Base-by-base conservation (phyloP, 1,139 yeast genomes). In the Taphrina deformans region DNA sequence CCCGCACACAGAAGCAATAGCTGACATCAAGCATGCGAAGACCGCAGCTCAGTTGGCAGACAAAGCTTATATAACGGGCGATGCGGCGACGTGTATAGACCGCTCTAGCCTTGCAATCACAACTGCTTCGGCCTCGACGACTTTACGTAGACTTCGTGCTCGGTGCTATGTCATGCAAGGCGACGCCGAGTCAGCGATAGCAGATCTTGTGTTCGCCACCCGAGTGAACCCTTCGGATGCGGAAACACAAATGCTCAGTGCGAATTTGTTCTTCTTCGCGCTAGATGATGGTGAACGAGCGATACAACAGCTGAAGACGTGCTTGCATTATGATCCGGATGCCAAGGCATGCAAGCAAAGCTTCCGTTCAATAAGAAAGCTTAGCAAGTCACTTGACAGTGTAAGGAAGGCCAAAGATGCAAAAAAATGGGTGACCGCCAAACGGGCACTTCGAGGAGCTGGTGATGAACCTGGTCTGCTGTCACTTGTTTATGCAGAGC, bases 241-340 rank as follows among this genome's bases (percentile, higher is more conserved):
- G 18, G 70, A 65, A 29, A 48, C 59, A 4, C 68, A 68, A 44
- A 67, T 56, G 16, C 67, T 66, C 27, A 68, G 73, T 51, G 76
- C 88, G 0, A 77, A 78, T 35, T 78, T 82, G 63, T 77, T 82
- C 65, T 77, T 82, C 58, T 85, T 78, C 71, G 81, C 83, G 10
- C 79, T 83, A 53, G 77, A 78, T 50, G 85, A 85, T 67, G 81
- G 79, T 69, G 82, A 80, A 23, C 77, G 77, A 50, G 82, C 89
- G 0, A 75, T 81, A 70, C 79, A 76, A 67, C 78, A 79, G 35
- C 77, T 85, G 46, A 82, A 85, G 69, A 80, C 80, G 68, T 89
- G 96, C 73, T 77, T 89, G 62, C 83, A 87, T 69, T 82, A 82
- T 56, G 89, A 89, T 73, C 87, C 88, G 71, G 96, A 88, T 66